phyloP scores from a whole-genome alignment of 306 rosid species.

The Ochetophila trinervis region DNA sequence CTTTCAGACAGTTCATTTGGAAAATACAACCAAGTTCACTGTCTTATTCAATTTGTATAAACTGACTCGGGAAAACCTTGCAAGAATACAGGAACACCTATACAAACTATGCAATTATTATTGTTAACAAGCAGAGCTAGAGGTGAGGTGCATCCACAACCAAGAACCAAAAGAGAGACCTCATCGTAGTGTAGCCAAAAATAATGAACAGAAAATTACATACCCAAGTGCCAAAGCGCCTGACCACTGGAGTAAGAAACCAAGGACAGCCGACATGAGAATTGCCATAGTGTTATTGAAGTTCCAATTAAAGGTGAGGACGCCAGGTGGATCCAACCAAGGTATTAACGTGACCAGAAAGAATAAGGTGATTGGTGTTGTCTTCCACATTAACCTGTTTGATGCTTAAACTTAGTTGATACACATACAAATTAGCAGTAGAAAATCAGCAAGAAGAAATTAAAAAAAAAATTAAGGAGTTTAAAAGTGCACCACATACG shows the following conservation, averaged over 20 bases:
- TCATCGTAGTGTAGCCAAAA: background rate
- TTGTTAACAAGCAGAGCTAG: background rate
- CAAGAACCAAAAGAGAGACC: conserved; percentile 8
- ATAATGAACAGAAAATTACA: conserved; percentile 24
- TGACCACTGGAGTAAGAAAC: conserved; percentile 93
- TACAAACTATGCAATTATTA: conserved; percentile 1
- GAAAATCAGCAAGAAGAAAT: conserved; percentile 6
- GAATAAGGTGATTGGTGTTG: conserved; percentile 72
- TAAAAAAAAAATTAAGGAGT: background rate
- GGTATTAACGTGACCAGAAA: conserved; percentile 63
- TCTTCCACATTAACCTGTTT: conserved; percentile 90
- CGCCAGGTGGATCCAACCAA: conserved; percentile 79
- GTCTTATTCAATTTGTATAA: background rate
- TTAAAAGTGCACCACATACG: conserved; percentile 40
- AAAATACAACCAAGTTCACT: background rate
- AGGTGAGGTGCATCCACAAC: conserved; percentile 4
- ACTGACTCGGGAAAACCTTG: background rate
- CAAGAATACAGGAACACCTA: background rate
- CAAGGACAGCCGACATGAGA: conserved; percentile 68
- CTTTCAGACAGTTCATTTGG: background rate
- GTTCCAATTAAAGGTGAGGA: conserved; percentile 66
- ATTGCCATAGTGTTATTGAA: conserved; percentile 51
- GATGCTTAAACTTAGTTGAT: conserved; percentile 21
- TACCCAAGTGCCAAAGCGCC: conserved; percentile 92
- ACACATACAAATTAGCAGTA: background rate